Percentiles rank a stretch among this genome's conserved stretches.
These are phyloP conservation scores for Aspergillus persii DNA, from an alignment of 2,329 filamentous ascomycete species.

Conservation along the genomic window DNA sequence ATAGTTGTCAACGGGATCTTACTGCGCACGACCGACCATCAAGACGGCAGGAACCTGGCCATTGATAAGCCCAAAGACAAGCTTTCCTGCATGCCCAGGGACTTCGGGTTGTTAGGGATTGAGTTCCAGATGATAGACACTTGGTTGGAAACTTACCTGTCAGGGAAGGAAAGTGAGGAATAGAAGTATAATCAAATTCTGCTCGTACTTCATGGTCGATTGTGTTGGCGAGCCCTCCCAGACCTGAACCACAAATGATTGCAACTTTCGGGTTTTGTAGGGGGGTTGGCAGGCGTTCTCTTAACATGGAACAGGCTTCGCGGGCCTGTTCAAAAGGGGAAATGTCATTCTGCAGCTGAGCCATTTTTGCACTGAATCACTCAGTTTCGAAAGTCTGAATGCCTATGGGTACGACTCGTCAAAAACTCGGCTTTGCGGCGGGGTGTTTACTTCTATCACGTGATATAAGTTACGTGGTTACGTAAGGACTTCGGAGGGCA, in stretches of 20 bases:
- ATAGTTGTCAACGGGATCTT: constrained; percentile 31
- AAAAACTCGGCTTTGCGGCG: background rate
- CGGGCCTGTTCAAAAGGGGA: constrained; percentile 32
- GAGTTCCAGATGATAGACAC: background rate
- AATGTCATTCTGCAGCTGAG: constrained; percentile 6
- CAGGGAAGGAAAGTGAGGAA: constrained; percentile 61
- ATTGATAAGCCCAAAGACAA: constrained; percentile 62
- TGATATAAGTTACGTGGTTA: background rate
- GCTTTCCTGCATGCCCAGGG: constrained; percentile 61
- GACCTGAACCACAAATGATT: constrained; percentile 64
- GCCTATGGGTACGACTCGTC: too few relatives aligned
- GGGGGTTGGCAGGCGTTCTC: constrained; percentile 47
- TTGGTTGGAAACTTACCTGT: constrained; percentile 49
- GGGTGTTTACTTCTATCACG: background rate
- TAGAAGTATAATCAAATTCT: constrained; percentile 57
- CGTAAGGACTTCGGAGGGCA: background rate
- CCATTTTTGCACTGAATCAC: constrained; percentile 9
- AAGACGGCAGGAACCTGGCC: constrained; percentile 57
- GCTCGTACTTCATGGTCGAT: constrained; percentile 51
- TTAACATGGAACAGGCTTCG: constrained; percentile 53
- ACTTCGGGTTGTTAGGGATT: constrained; percentile 32
- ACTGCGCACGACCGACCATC: constrained; percentile 65
- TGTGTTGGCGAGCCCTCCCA: constrained; percentile 60
- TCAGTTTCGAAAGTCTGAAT: background rate
- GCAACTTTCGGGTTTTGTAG: constrained; percentile 58